Evolutionary conservation across 2,329 filamentous ascomycete genomes (phyloP).

Genomic region (Hypoxylon sp.): DNA sequence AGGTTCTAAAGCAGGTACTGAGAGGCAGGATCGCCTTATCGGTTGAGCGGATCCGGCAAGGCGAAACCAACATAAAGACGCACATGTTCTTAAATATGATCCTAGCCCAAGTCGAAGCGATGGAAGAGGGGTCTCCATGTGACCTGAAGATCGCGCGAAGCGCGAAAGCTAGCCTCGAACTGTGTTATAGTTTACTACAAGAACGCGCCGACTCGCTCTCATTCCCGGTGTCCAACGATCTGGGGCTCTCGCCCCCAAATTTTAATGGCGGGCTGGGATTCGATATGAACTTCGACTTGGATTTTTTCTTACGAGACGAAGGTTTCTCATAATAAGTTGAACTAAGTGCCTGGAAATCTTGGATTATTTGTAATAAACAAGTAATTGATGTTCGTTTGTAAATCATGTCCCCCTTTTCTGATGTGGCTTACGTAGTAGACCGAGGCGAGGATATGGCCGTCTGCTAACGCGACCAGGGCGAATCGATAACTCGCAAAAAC

Average conservation of each 20-base stretch:
- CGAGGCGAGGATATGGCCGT: no score
- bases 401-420: background rate
- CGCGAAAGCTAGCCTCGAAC: conserved; percentile 52
- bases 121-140: conserved; percentile 43
- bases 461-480: no score
- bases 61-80: conserved; percentile 60
- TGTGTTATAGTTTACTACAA: conserved; percentile 50
- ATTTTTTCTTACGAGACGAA: conserved; percentile 45
- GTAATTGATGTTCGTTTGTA: background rate
- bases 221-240: conserved; percentile 27
- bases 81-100: conserved; percentile 56
- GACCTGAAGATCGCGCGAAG: conserved; percentile 49
- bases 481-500: no score
- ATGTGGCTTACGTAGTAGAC: no score
- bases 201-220: conserved; percentile 33
- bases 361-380: background rate
- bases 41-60: conserved; percentile 51
- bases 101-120: conserved; percentile 55
- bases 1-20: conserved; percentile 51
- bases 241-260: conserved; percentile 37
- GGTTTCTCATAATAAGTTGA: conserved; percentile 28
- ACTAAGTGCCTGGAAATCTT: conserved; percentile 4
- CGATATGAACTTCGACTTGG: conserved; percentile 45
- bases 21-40: conserved; percentile 47
- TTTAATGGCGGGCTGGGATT: conserved; percentile 40